Base-by-base conservation (phyloP, 108 stramenopile genomes). In the Fistulifera pelliculosa region DNA sequence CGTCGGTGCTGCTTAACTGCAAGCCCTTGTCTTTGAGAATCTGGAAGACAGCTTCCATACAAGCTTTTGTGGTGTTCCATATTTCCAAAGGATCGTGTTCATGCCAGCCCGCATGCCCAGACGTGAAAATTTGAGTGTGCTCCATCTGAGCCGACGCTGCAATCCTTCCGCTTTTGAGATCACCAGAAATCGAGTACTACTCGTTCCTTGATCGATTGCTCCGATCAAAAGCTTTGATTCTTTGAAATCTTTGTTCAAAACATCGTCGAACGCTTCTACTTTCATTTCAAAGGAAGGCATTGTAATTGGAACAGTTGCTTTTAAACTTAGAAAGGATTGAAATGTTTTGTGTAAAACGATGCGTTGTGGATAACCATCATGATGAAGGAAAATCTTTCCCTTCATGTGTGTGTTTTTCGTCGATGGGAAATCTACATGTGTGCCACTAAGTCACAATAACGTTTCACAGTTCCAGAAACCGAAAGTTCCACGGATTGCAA, bases 131-230 rank as follows among this genome's bases (percentile, higher is more conserved):
- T 70, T 97, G 96, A n/a, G 73, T 67, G 54, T 93, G 87, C 68
- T 98, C 98, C 52, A 87, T 66, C 68, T 97, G 96, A 16, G 87
- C 73, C 39, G 71, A 71, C 1, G 89, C 77, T 12, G 85, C 85
- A 35, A 93, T 74, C 18, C 57, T 41, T 14, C 96, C 96, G 11
- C 54, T 13, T 65, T 48, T 41, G 87, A 78, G 52, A 97, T 87
- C 7, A 99, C 49, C 17, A 98, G 63, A 68, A 96, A 95, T 0
- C 96, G 82, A 0, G 96, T 84, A 45, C 77, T 81, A 35, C 88
- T 86, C 3, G 98, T 99, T 51, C 98, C 98, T 74, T 99, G 96
- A 62, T 99, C 96, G 60, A 99, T 96, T 49, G 94, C 60, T 40
- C 93, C 95, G 27, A 99, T 57, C 41, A 85, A 18, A 12, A 16